phyloP scores from a whole-genome alignment of 768 basidiomycete species.

The Cubamyces sp. region DNA sequence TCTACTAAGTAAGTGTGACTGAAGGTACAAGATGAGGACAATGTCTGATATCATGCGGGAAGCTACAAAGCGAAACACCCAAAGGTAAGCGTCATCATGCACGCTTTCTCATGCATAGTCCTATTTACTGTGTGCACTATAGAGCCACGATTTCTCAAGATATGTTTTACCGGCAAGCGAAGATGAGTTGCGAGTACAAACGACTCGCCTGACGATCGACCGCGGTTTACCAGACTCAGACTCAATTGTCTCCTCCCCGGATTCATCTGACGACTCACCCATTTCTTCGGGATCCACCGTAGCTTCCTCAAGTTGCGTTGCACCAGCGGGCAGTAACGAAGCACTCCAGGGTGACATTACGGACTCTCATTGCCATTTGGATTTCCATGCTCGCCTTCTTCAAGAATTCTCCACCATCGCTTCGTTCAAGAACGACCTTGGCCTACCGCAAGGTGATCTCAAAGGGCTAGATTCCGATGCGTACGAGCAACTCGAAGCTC shows the following conservation, averaged over 20 bases:
- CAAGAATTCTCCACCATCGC: slow-evolving; percentile 20
- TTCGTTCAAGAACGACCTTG: slow-evolving; percentile 22
- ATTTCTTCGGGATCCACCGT: no score
- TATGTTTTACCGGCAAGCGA: slow-evolving; percentile 8
- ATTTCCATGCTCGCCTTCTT: slow-evolving; percentile 3
- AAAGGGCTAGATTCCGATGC: slow-evolving; percentile 24
- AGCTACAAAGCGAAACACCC: slow-evolving; percentile 14
- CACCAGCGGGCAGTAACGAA: not conserved
- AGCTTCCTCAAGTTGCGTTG: no score
- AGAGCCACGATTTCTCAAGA: slow-evolving; percentile 29
- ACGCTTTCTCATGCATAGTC: not conserved
- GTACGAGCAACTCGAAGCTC: slow-evolving; percentile 23
- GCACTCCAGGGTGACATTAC: not conserved
- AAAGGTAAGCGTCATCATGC: not conserved
- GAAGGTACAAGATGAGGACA: no score
- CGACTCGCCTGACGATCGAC: no score
- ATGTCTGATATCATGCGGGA: not conserved
- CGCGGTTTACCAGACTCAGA: no score
- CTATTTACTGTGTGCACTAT: not conserved
- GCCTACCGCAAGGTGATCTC: slow-evolving; percentile 15
- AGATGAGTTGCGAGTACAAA: no score
- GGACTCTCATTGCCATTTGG: not conserved
- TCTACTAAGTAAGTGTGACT: not conserved
- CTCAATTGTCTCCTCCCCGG: no score
- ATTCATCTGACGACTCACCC: no score